These are phyloP conservation scores for Blumeriella jaapii DNA, from an alignment of 2,329 filamentous ascomycete species.

Conservation along the genomic window DNA sequence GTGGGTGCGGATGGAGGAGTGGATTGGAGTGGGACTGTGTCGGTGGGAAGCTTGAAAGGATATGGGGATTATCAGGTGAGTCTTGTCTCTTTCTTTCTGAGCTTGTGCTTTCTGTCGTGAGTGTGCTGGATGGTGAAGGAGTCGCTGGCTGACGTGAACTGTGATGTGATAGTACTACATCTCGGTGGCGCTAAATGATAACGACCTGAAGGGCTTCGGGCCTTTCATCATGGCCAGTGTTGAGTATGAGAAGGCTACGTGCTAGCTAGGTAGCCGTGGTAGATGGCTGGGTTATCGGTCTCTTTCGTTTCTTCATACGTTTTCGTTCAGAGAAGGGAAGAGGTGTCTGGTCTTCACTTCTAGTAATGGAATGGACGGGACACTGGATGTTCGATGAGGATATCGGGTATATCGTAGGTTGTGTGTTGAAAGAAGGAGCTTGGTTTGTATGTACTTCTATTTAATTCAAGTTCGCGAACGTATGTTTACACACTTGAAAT, in stretches of 20 bases:
- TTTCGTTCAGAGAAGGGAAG: too few relatives aligned
- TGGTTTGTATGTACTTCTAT: too few relatives aligned
- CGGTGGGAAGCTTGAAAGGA: slow-evolving; percentile 16
- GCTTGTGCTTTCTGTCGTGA: not conserved
- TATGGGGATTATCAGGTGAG: slow-evolving; percentile 18
- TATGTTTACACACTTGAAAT: too few relatives aligned
- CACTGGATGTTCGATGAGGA: too few relatives aligned
- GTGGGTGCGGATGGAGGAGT: slow-evolving; percentile 10
- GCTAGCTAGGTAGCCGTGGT: too few relatives aligned
- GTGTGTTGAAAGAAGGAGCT: too few relatives aligned
- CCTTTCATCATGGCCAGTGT: slow-evolving; percentile 19
- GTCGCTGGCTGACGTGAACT: slow-evolving; percentile 2
- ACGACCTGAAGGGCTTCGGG: slow-evolving; percentile 20
- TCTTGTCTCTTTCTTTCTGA: not conserved
- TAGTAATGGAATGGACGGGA: too few relatives aligned
- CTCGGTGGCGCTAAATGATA: slow-evolving; percentile 10
- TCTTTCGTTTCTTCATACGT: too few relatives aligned
- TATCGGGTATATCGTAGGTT: too few relatives aligned
- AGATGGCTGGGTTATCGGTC: too few relatives aligned
- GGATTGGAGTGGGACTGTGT: slow-evolving; percentile 19
- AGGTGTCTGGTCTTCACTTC: too few relatives aligned
- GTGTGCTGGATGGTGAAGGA: not conserved
- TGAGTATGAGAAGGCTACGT: slow-evolving; percentile 12
- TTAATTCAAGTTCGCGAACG: too few relatives aligned
- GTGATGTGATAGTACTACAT: slow-evolving; percentile 22